phyloP scores from a whole-genome alignment of 1,139 yeast species.

The Blastobotrys petasosporus region DNA sequence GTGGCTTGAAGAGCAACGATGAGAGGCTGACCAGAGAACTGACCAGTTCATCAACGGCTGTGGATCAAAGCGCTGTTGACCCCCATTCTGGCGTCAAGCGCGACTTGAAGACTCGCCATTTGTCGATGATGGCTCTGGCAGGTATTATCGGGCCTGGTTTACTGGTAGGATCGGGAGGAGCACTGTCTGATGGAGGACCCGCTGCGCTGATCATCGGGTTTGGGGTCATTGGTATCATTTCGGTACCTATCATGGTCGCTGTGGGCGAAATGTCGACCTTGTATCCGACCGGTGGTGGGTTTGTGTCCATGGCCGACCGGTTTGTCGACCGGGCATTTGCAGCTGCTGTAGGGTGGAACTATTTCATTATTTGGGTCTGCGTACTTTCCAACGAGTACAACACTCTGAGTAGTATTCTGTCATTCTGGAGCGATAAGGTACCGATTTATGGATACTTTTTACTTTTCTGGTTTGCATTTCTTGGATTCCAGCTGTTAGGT shows the following conservation, averaged over 20 bases:
- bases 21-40: too few species aligned
- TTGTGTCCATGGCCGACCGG: conserved; percentile 52
- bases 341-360: conserved; percentile 57
- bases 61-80: conserved; percentile 22
- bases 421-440: conserved; percentile 55
- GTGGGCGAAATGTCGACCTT: conserved; percentile 63
- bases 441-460: conserved; percentile 55
- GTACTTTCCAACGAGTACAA: conserved; percentile 57
- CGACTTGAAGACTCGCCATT: conserved; percentile 46
- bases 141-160: conserved; percentile 69
- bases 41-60: too few species aligned
- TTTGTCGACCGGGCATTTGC: conserved; percentile 56
- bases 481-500: conserved; percentile 51
- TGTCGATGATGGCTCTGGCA: conserved; percentile 57
- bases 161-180: conserved; percentile 56
- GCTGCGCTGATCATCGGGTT: conserved; percentile 54
- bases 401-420: conserved; percentile 47
- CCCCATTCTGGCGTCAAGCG: conserved; percentile 41
- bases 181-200: conserved; percentile 60
- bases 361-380: conserved; percentile 56
- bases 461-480: conserved; percentile 50
- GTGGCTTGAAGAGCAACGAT: too few species aligned
- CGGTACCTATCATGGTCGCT: conserved; percentile 53
- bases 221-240: conserved; percentile 52
- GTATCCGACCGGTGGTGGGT: conserved; percentile 57